Base-by-base conservation (phyloP, 495 filamentous ascomycete species). In the Penicillium lagena region DNA sequence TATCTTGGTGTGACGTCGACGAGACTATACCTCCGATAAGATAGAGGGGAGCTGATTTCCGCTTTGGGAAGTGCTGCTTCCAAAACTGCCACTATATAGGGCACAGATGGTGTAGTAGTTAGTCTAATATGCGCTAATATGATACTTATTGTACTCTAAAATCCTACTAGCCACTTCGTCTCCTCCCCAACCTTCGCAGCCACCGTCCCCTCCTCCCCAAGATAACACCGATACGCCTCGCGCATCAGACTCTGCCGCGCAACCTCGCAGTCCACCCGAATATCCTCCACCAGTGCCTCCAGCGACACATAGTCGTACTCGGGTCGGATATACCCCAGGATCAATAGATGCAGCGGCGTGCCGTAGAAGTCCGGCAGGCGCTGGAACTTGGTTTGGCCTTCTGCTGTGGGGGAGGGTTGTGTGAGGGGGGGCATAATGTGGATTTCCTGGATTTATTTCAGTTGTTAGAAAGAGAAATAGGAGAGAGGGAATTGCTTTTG, bases 221-320 rank as follows among this genome's bases (percentile, higher is more conserved):
- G 64, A 56, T 73, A 81, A 40, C 66, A 63, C 47, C 52, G 64
- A 79, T 93, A 98, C 15, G 63, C 78, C 29, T 73, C 66, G 45
- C 93, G 69, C 53, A 64, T 72, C 58, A 98, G 66, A 73, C 88
- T 93, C 55, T 69, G 64, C 46, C 74, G 68, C 14, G 89, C 85
- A 40, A 98, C 90, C 58, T 87, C 81, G 56, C 91, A 90, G 67
- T 98, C 93, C 42, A 83, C 68, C 46, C 77, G 73, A 51, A 98
- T 98, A 67, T 98, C 93, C 52, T 83, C 78, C 32, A 96, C 79
- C 62, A 98, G 62, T 22, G 81, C 82, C 43, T 97, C 90, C 55
- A 87, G 70, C 39, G 77, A 81, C 29, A 82, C 77, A 67, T 98
- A 98, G 63, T 97, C 89, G 55, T 77, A 82, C 59, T 98, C 93